These are phyloP conservation scores for Nicotiana noctiflora DNA, from an alignment of 257 asterid genomes.

Conservation along the genomic window DNA sequence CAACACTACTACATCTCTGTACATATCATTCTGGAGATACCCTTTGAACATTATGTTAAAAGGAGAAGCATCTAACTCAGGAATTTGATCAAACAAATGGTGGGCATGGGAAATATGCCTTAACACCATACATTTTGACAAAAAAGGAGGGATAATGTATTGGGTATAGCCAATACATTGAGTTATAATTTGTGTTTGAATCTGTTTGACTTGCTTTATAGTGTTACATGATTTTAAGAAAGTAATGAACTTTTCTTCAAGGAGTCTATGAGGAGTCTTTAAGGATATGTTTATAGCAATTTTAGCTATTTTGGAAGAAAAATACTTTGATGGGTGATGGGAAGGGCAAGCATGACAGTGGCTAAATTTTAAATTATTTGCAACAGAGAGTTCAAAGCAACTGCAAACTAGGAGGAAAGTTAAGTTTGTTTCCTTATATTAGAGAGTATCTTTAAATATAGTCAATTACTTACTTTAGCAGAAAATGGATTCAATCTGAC, in stretches of 20 bases:
- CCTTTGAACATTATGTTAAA: slow-evolving; percentile 79
- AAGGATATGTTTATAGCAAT: slow-evolving; percentile 16
- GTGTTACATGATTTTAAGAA: slow-evolving; percentile 59
- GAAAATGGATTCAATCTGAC: slow-evolving; percentile 53
- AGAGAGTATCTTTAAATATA: slow-evolving; percentile 15
- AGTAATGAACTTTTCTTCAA: slow-evolving; percentile 20
- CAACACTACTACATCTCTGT: slow-evolving; percentile 29
- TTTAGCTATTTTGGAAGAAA: slow-evolving; percentile 17
- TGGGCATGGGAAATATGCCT: slow-evolving; percentile 31
- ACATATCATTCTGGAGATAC: slow-evolving; percentile 44
- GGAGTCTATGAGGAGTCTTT: slow-evolving; percentile 13
- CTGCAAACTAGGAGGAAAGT: background rate
- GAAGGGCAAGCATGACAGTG: too few relatives aligned
- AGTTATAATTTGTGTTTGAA: slow-evolving; percentile 56
- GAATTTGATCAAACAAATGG: slow-evolving; percentile 56
- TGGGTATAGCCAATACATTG: slow-evolving; percentile 38
- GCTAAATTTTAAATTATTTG: background rate
- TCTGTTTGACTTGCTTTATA: slow-evolving; percentile 41
- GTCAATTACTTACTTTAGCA: slow-evolving; percentile 3
- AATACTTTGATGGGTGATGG: background rate
- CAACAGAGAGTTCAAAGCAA: background rate
- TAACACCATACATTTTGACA: slow-evolving; percentile 37
- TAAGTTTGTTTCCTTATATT: too few relatives aligned
- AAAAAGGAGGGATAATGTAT: slow-evolving; percentile 41
- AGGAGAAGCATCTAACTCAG: slow-evolving; percentile 41